These are phyloP conservation scores for Globisporangium viniferum DNA, from an alignment of 352 stramenopile species.

Conservation along the genomic window DNA sequence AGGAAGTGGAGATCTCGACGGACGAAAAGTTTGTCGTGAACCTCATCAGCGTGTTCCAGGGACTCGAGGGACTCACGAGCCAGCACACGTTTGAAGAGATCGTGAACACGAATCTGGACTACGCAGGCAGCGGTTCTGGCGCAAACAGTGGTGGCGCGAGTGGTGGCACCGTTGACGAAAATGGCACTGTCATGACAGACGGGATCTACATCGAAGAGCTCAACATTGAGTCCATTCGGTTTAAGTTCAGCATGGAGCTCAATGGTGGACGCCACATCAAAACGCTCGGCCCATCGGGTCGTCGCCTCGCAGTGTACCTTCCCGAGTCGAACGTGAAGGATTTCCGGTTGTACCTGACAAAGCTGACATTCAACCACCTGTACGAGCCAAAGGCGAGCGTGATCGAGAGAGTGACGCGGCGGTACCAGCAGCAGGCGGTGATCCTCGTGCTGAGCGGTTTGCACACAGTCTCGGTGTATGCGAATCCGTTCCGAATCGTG, in stretches of 20 bases:
- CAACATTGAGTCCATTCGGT: constrained; percentile 76
- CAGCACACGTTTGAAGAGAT: constrained; percentile 82
- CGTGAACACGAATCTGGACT: constrained; percentile 74
- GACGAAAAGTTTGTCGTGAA: constrained; percentile 91
- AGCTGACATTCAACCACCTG: constrained; percentile 75
- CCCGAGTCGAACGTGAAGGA: constrained; percentile 89
- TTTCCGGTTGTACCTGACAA: constrained; percentile 82
- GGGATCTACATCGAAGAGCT: constrained; percentile 88
- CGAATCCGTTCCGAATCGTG: constrained; percentile 85
- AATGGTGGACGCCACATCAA: constrained; percentile 84
- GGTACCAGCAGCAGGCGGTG: constrained; percentile 84
- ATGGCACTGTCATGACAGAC: constrained; percentile 27
- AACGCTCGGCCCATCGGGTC: constrained; percentile 69
- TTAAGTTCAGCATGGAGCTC: constrained; percentile 87
- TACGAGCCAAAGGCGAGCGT: constrained; percentile 79
- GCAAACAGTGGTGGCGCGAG: constrained; percentile 22
- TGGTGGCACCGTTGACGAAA: constrained; percentile 20
- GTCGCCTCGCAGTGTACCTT: constrained; percentile 77
- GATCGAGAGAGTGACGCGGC: constrained; percentile 69
- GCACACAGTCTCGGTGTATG: constrained; percentile 86
- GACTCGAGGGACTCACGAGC: constrained; percentile 65
- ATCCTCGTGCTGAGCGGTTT: constrained; percentile 80
- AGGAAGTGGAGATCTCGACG: constrained; percentile 86
- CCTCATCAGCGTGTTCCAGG: constrained; percentile 87
- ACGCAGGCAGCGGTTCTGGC: constrained; percentile 25